phyloP scores from a whole-genome alignment of 108 stramenopile genomes.

The Fistulifera pelliculosa region DNA sequence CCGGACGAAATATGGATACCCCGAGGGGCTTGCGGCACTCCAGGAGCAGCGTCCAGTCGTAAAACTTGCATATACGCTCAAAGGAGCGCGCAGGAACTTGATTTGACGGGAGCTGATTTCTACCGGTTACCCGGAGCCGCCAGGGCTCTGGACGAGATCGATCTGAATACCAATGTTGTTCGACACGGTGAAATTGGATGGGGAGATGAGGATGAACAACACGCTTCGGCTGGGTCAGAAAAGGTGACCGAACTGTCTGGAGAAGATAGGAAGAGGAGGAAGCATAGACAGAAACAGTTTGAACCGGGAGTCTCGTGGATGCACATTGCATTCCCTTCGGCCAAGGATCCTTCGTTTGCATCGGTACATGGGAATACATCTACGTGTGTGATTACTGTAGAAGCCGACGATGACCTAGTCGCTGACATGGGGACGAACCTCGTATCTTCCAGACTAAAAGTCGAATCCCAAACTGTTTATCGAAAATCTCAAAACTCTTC shows the following conservation, averaged over 20 bases:
- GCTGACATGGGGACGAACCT: constrained; percentile 69
- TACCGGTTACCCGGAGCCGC: constrained; percentile 71
- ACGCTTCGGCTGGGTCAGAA: constrained; percentile 9
- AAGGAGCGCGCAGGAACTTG: constrained; percentile 60
- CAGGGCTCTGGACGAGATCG: constrained; percentile 61
- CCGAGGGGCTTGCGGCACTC: constrained; percentile 66
- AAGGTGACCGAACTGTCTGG: constrained; percentile 13
- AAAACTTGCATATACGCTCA: constrained; percentile 61
- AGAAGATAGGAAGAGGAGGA: constrained; percentile 11
- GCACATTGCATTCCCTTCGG: constrained; percentile 83
- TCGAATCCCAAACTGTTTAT: constrained; percentile 11
- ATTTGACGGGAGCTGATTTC: constrained; percentile 77
- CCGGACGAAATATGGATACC: constrained; percentile 60
- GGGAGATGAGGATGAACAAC: constrained; percentile 7
- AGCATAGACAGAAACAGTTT: constrained; percentile 43
- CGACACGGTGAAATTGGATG: constrained; percentile 58
- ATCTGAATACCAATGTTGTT: constrained; percentile 46
- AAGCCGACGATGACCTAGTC: constrained; percentile 88
- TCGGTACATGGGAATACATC: constrained; percentile 51
- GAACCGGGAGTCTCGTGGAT: constrained; percentile 70
- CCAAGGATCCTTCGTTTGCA: constrained; percentile 83
- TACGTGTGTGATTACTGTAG: constrained; percentile 84
- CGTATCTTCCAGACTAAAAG: constrained; percentile 32
- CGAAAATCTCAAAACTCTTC: not conserved
- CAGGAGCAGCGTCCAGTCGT: constrained; percentile 74